Conservation (phyloP, 1,284 basidiomycete genomes). For the Malassezia caprae region DNA sequence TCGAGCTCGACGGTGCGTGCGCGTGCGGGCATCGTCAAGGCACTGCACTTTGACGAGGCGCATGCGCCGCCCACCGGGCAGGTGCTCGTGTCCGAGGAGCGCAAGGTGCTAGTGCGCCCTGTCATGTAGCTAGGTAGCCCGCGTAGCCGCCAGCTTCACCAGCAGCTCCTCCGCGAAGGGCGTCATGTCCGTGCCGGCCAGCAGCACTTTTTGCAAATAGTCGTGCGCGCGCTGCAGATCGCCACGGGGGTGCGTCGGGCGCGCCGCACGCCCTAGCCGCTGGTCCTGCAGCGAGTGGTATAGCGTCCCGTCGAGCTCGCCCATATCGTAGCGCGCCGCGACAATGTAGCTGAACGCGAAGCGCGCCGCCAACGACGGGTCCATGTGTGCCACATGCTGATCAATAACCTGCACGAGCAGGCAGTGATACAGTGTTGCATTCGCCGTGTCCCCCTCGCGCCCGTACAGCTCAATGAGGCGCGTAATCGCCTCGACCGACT, state of each 20-base stretch:
- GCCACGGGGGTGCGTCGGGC: slow-evolving; percentile 15
- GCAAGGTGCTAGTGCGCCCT: slow-evolving; percentile 16
- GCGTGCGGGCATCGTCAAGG: slow-evolving; percentile 17
- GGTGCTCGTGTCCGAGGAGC: slow-evolving; percentile 17
- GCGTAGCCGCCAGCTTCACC: slow-evolving; percentile 33
- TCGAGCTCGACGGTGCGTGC: slow-evolving; percentile 15
- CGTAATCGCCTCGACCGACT: slow-evolving; percentile 31
- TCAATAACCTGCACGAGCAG: slow-evolving; percentile 42
- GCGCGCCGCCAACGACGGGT: slow-evolving; percentile 29
- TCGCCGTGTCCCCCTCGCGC: slow-evolving; percentile 25
- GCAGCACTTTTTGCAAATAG: slow-evolving; percentile 42
- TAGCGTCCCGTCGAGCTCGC: slow-evolving; percentile 28
- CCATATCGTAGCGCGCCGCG: slow-evolving; percentile 44
- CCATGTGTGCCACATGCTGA: slow-evolving; percentile 19
- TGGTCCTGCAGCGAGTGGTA: slow-evolving; percentile 13
- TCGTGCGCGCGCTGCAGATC: slow-evolving; percentile 37
- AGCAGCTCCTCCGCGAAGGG: slow-evolving; percentile 40
- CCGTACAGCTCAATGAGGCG: slow-evolving; percentile 42
- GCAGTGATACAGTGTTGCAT: slow-evolving; percentile 36
- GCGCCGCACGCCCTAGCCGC: slow-evolving; percentile 2
- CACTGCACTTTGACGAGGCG: slow-evolving; percentile 4
- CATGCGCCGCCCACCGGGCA: slow-evolving; percentile 11
- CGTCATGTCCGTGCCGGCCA: slow-evolving; percentile 37
- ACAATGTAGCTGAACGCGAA: slow-evolving; percentile 38
- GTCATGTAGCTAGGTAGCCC: slow-evolving; percentile 20